Evolutionary conservation across 768 basidiomycete genomes (phyloP).

Genomic region (Boletus edulis): DNA sequence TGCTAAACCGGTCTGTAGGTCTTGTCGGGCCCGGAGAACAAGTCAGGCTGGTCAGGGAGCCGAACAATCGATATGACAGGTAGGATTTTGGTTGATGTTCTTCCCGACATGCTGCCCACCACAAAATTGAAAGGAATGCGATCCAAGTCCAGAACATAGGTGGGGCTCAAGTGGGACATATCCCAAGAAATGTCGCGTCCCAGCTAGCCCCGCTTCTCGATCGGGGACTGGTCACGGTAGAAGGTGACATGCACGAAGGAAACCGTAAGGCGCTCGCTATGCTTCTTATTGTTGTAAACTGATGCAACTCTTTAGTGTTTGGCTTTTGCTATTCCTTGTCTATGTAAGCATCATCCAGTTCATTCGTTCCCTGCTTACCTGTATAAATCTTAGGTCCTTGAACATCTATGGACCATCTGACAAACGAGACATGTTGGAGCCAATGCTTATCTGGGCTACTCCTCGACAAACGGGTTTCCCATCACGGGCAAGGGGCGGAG

Average conservation of each 20-base stretch:
- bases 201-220: constrained; percentile 76
- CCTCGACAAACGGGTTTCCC: constrained; percentile 61
- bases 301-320: constrained; percentile 31
- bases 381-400: constrained; percentile 46
- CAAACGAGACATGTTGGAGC: constrained; percentile 59
- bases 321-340: constrained; percentile 53
- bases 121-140: constrained; percentile 52
- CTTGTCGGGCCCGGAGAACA: constrained; percentile 79
- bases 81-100: constrained; percentile 21
- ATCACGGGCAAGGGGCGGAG: constrained; percentile 7
- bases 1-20: constrained; percentile 41
- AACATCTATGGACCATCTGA: constrained; percentile 70
- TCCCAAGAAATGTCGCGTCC: constrained; percentile 56
- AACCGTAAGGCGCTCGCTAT: constrained; percentile 46
- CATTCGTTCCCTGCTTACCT: not conserved
- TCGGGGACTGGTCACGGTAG: constrained; percentile 55
- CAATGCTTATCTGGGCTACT: constrained; percentile 71
- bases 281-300: not conserved
- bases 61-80: constrained; percentile 67
- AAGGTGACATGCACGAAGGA: constrained; percentile 66
- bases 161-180: constrained; percentile 74
- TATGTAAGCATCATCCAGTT: constrained; percentile 44
- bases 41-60: constrained; percentile 65
- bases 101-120: not conserved
- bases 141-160: constrained; percentile 81